These are phyloP conservation scores for Inga laurina DNA, from an alignment of 306 rosid genomes.

Conservation along the genomic window DNA sequence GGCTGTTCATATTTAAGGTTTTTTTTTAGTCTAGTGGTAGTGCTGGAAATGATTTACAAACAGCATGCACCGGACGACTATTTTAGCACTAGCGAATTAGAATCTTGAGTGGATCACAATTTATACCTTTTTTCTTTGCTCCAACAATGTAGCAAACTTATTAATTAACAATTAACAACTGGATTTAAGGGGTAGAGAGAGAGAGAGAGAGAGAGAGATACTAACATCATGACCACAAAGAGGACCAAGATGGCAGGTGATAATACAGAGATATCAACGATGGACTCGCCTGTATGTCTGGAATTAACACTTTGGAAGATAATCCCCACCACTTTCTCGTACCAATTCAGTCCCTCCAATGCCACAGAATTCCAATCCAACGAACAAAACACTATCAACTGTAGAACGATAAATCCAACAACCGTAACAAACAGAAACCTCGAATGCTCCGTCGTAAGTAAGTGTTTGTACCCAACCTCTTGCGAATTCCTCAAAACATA, in stretches of 20 bases:
- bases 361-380: constrained; percentile 57
- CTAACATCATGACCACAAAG: constrained; percentile 70
- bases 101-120: no score
- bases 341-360: constrained; percentile 37
- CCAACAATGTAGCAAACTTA: no score
- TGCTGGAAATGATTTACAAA: no score
- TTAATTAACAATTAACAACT: no score
- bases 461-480: constrained; percentile 47
- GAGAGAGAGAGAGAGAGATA: constrained; percentile 1
- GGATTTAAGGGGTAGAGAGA: no score
- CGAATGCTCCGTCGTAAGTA: constrained; percentile 39
- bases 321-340: constrained; percentile 47
- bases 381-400: constrained; percentile 31
- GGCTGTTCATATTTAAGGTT: no score
- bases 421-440: constrained; percentile 43
- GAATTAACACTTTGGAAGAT: constrained; percentile 58
- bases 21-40: no score
- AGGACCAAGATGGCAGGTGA: constrained; percentile 56
- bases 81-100: no score
- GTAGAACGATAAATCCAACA: constrained; percentile 48
- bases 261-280: constrained; percentile 47
- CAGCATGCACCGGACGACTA: no score
- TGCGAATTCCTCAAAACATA: constrained; percentile 37
- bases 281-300: constrained; percentile 58
- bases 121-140: no score